A percentile compares a stretch with the other conserved stretches of the same genome.
phyloP scores from a whole-genome alignment of 805 yeast species.

The Nakazawaea ernobii region DNA sequence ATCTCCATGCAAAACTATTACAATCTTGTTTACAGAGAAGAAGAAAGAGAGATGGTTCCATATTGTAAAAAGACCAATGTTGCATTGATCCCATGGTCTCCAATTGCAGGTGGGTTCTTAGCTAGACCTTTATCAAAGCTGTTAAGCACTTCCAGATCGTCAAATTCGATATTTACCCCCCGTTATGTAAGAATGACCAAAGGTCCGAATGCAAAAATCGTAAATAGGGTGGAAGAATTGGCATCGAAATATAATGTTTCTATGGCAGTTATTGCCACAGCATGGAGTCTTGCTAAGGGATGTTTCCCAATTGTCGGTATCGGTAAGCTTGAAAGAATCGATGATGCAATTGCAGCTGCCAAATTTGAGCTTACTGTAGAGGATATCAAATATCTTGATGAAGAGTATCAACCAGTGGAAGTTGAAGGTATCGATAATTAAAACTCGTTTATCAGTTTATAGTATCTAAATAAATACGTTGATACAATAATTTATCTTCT shows the following conservation, averaged over 20 bases:
- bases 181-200: constrained; percentile 12
- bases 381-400: constrained; percentile 31
- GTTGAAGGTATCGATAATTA: no score
- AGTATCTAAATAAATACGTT: no score
- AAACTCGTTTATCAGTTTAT: no score
- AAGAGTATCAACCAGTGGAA: constrained; percentile 24
- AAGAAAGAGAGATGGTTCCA: constrained; percentile 54
- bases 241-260: constrained; percentile 39
- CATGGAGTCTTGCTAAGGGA: constrained; percentile 51
- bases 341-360: constrained; percentile 41
- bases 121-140: neutral
- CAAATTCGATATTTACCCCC: neutral
- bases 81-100: neutral
- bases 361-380: constrained; percentile 32
- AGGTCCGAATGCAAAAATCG: constrained; percentile 27
- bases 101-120: neutral
- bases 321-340: constrained; percentile 41
- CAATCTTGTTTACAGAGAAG: constrained; percentile 53
- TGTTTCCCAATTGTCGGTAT: constrained; percentile 51
- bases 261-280: constrained; percentile 49
- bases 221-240: constrained; percentile 47
- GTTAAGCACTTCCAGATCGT: neutral
- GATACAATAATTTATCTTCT: no score
- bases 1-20: constrained; percentile 53
- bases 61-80: constrained; percentile 41